phyloP scores from a whole-genome alignment of 2,329 filamentous ascomycete genomes.

The Malbranchea zuffiana region DNA sequence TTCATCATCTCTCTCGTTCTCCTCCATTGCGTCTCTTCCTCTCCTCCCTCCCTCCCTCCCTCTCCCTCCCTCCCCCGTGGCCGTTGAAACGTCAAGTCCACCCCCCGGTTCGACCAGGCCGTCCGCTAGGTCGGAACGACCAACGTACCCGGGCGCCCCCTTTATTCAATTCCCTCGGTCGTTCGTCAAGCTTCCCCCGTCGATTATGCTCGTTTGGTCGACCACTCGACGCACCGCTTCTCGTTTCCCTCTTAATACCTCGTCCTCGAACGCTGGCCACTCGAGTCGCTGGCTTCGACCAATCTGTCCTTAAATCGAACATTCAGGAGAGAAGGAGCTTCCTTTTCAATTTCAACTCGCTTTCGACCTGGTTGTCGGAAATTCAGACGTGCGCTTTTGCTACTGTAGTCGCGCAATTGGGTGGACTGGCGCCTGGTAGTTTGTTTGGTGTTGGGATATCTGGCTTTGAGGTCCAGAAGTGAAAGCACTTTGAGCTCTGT shows the following conservation, averaged over 20 bases:
- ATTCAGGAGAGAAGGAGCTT: neutral
- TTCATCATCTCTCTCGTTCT: neutral
- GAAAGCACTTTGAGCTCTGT: no score
- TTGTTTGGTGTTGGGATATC: no score
- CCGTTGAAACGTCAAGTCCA: conserved; percentile 8
- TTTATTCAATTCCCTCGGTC: conserved; percentile 6
- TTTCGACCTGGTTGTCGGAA: conserved; percentile 10
- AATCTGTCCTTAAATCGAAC: conserved; percentile 8
- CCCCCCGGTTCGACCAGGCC: conserved; percentile 9
- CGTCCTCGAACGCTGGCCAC: conserved; percentile 6
- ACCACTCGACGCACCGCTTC: conserved; percentile 3
- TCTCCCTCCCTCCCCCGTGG: neutral
- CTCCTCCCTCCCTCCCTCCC: conserved; percentile 1
- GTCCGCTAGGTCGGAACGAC: neutral
- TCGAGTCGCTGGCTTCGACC: conserved; percentile 13
- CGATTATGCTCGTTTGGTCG: conserved; percentile 15
- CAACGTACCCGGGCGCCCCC: neutral
- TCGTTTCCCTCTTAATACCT: conserved; percentile 6
- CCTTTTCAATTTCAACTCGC: conserved; percentile 1
- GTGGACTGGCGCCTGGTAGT: no score
- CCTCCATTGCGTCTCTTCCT: conserved; percentile 1
- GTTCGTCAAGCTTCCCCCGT: conserved; percentile 9
- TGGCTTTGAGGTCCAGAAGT: no score
- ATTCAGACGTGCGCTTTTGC: neutral
- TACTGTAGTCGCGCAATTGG: neutral